Evolutionary conservation across 768 basidiomycete genomes (phyloP), one percentile per base, ranked within the genome.

Genomic region (Phlegmacium glaucopus): DNA sequence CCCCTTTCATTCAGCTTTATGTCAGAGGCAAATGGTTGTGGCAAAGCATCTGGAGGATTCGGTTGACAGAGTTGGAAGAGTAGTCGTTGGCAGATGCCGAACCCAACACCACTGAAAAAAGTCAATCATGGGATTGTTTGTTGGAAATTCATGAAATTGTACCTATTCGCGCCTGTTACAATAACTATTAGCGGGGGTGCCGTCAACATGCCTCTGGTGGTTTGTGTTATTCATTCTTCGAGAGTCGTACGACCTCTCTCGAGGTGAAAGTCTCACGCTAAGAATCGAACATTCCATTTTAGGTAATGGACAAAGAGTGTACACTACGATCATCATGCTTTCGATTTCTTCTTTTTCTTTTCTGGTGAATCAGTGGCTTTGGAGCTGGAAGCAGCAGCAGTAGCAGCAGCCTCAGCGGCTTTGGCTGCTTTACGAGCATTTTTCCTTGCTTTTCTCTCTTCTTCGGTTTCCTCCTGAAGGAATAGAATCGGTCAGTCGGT

Each of bases 401-500:
- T 43, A 9, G 70, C 74, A 13, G 70, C 71, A 15, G 66, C 69
- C 25, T 68, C 66, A 29, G 69, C 65, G 11, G 72, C 75, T 65
- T 91, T 91, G 61, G 85, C 85, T 12, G 85, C 90, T 63, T 89
- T 90, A 55, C 74, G 73, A 2, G 85, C 87, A 70, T 84, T 84
- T 67, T 83, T 90, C 61, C 73, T 76, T 29, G 84, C 87, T 68
- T 91, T 93, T 49, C 81, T 79, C 65, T 93, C 88, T 51, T 85
- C 87, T 66, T 90, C 86, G 25, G 88, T 88, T n/a, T n/a, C n/a
- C 71, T 93, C 90, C 42, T 74, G 79, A 59, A 81, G 41, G 35
- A 47, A 26, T 13, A 47, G 41, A 46, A 32, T 53, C 48, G 6
- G 11, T n/a, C 17, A 17, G 48, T 16, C 18, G 37, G 26, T 48